Conservation (phyloP, 2,329 filamentous ascomycete species). For the Xylariales sp. region DNA sequence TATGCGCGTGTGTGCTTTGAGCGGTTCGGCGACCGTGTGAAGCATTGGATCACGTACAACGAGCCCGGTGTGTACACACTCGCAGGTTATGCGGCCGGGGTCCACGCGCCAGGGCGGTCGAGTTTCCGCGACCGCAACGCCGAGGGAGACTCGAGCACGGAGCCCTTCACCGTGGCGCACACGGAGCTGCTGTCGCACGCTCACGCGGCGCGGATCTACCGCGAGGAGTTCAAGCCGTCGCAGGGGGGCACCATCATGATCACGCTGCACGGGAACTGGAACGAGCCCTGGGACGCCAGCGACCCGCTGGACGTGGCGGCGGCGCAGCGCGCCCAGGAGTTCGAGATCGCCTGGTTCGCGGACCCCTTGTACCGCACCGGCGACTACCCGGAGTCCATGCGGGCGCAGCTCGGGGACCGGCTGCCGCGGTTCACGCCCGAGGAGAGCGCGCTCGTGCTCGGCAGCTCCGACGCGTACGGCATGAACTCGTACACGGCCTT, state of each 20-base stretch:
- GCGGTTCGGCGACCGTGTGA: slow-evolving; percentile 52
- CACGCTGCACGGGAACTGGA: slow-evolving; percentile 36
- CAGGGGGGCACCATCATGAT: slow-evolving; percentile 35
- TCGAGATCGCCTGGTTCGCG: slow-evolving; percentile 37
- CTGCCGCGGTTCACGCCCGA: slow-evolving; percentile 32
- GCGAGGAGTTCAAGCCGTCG: slow-evolving; percentile 29
- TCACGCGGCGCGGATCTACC: slow-evolving; percentile 31
- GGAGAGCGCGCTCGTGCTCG: slow-evolving; percentile 31
- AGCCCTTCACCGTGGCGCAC: slow-evolving; percentile 34
- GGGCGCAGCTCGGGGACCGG: slow-evolving; percentile 31
- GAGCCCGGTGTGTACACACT: slow-evolving; percentile 28
- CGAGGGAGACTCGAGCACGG: slow-evolving; percentile 26
- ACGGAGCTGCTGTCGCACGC: slow-evolving; percentile 34
- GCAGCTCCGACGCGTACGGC: slow-evolving; percentile 34
- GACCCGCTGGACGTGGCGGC: slow-evolving; percentile 30
- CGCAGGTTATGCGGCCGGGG: slow-evolving; percentile 29
- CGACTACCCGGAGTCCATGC: slow-evolving; percentile 35
- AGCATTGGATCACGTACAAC: slow-evolving; percentile 49
- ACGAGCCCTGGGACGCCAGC: slow-evolving; percentile 31
- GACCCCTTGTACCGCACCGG: slow-evolving; percentile 32
- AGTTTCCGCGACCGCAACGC: slow-evolving; percentile 24
- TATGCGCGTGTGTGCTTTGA: slow-evolving; percentile 57
- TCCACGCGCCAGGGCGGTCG: slow-evolving; percentile 25
- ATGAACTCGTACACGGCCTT: slow-evolving; percentile 40
- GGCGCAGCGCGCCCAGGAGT: slow-evolving; percentile 33